Evolutionary conservation across 73 alveolate genomes (phyloP).

Genomic region (Stentor roeselii): DNA sequence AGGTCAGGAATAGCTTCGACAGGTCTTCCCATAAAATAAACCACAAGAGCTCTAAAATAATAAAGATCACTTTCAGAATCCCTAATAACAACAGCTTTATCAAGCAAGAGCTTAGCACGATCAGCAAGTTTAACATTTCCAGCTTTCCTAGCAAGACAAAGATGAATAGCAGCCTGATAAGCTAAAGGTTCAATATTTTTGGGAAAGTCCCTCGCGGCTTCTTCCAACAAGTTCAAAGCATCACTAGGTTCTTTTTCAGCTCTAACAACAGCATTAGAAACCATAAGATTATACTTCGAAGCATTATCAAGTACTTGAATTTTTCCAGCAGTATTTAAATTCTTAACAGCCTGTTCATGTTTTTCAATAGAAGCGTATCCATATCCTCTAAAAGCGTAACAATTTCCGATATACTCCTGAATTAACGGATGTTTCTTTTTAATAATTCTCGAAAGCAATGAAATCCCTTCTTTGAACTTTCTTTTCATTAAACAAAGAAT

Average conservation of each 20-base stretch:
- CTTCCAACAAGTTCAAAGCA: slow-evolving; percentile 43
- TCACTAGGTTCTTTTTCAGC: slow-evolving; percentile 36
- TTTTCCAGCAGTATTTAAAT: slow-evolving; percentile 30
- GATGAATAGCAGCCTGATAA: slow-evolving; percentile 40
- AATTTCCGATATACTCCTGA: slow-evolving; percentile 45
- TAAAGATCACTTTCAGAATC: slow-evolving; percentile 50
- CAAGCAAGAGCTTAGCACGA: not conserved
- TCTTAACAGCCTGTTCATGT: slow-evolving; percentile 48
- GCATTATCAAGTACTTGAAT: slow-evolving; percentile 31
- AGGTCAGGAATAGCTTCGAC: slow-evolving; percentile 39
- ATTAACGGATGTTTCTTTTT: slow-evolving; percentile 25
- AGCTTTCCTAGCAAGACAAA: slow-evolving; percentile 36
- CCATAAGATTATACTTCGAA: slow-evolving; percentile 34
- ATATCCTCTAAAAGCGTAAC: slow-evolving; percentile 48
- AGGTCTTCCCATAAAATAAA: slow-evolving; percentile 28
- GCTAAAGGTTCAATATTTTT: slow-evolving; percentile 53
- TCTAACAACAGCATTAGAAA: slow-evolving; percentile 42
- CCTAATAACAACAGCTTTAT: slow-evolving; percentile 40
- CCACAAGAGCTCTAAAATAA: slow-evolving; percentile 40
- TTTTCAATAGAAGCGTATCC: slow-evolving; percentile 46
- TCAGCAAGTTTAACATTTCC: slow-evolving; percentile 19
- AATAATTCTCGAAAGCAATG: slow-evolving; percentile 29
- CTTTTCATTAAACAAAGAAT: slow-evolving; percentile 52
- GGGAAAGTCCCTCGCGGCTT: slow-evolving; percentile 34
- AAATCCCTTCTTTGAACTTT: slow-evolving; percentile 41